phyloP scores from a whole-genome alignment of 2,329 filamentous ascomycete genomes.

The Curvularia spicifera region DNA sequence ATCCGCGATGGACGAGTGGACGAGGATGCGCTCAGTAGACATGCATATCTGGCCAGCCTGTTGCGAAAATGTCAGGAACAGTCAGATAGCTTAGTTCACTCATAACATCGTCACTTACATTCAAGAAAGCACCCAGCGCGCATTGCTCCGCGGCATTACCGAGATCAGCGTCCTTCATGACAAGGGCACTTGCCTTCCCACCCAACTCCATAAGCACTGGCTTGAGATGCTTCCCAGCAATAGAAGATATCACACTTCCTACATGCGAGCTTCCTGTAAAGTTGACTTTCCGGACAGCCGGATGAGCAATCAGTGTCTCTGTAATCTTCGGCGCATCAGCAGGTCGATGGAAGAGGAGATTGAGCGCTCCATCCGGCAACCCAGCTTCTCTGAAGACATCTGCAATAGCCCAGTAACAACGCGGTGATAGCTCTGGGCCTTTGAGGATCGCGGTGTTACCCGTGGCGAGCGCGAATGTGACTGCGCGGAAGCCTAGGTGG shows the following conservation, averaged over 20 bases:
- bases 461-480: conserved; percentile 54
- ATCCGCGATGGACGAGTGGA: not conserved
- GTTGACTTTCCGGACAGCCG: conserved; percentile 69
- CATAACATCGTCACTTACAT: conserved; percentile 38
- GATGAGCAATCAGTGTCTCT: conserved; percentile 69
- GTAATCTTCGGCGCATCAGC: conserved; percentile 66
- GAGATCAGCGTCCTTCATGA: conserved; percentile 77
- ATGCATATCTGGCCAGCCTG: conserved; percentile 63
- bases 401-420: conserved; percentile 6
- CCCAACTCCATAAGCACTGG: conserved; percentile 73
- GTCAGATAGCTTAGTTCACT: not conserved
- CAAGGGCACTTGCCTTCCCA: conserved; percentile 79
- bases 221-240: conserved; percentile 45
- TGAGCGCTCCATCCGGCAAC: conserved; percentile 74
- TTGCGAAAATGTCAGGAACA: conserved; percentile 1
- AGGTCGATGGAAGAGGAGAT: conserved; percentile 64
- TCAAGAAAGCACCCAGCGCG: conserved; percentile 85
- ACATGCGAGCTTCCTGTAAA: conserved; percentile 68
- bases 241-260: conserved; percentile 3
- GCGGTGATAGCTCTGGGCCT: conserved; percentile 14
- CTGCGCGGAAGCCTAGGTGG: conserved; percentile 13
- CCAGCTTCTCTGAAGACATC: conserved; percentile 62
- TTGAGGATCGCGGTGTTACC: conserved; percentile 40
- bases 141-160: conserved; percentile 78
- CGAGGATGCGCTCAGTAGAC: conserved; percentile 55